Evolutionary conservation across 768 basidiomycete species (phyloP).

Genomic region (Rhizopogon salebrosus): DNA sequence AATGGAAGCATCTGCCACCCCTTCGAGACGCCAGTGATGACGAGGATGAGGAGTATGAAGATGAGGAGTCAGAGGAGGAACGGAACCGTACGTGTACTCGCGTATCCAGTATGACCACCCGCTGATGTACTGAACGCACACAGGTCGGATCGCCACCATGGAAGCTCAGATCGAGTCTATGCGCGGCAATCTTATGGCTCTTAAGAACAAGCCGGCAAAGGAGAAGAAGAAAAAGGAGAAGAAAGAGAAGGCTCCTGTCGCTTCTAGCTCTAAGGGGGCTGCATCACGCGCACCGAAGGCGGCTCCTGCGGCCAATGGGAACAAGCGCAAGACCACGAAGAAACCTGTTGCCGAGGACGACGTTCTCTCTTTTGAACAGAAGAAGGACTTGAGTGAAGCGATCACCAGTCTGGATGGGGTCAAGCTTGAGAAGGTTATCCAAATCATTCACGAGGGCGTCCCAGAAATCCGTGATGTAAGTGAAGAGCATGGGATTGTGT

Average conservation of each 20-base stretch:
- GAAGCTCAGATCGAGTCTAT: constrained; percentile 80
- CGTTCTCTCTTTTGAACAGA: constrained; percentile 89
- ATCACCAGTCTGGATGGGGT: constrained; percentile 80
- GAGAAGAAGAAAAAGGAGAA: constrained; percentile 73
- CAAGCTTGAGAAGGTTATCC: constrained; percentile 85
- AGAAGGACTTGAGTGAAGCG: constrained; percentile 96
- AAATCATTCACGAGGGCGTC: constrained; percentile 91
- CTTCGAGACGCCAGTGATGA: constrained; percentile 50
- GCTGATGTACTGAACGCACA: constrained; percentile 10
- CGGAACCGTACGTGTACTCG: constrained; percentile 42
- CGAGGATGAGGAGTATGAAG: constrained; percentile 59
- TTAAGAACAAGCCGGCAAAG: constrained; percentile 53
- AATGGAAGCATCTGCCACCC: constrained; percentile 77
- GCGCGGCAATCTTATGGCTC: constrained; percentile 58
- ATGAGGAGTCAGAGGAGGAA: constrained; percentile 65
- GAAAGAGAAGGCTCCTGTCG: constrained; percentile 48
- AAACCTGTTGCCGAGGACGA: constrained; percentile 72
- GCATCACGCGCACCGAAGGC: constrained; percentile 44
- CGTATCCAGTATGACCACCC: constrained; percentile 6
- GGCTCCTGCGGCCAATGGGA: constrained; percentile 29
- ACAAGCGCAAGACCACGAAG: constrained; percentile 59
- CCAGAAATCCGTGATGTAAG: constrained; percentile 92
- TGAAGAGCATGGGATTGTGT: constrained; percentile 12
- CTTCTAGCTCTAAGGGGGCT: constrained; percentile 59
- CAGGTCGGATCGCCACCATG: constrained; percentile 72